Base-by-base conservation (phyloP, 371 early-diverging fungal genomes). In the Zopfochytrium polystomum region DNA sequence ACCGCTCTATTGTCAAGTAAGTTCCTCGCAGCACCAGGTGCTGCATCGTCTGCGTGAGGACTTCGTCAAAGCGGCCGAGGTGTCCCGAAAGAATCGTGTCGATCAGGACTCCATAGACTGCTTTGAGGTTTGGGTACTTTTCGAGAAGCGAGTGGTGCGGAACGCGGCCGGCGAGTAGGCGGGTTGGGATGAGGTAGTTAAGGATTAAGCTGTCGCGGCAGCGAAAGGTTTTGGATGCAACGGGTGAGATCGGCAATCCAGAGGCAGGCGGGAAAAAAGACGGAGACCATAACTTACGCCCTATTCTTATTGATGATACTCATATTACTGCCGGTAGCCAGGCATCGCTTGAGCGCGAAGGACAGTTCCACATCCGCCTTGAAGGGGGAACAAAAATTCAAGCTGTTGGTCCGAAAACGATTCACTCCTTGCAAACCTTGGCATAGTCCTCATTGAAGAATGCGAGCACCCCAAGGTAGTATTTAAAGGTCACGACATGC, bases 401-500 rank as follows among this genome's bases (percentile, higher is more conserved):
- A 38, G n/a, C n/a, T 38, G 9, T n/a, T 9, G 11, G n/a, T 11
- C n/a, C 38, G 38, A 38, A 38, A 38, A 11, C n/a, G n/a, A n/a
- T n/a, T n/a, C n/a, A n/a, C n/a, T 53, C 3, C 7, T 13, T 15
- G 22, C 53, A 6, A 2, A 71, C 87, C 74, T 81, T 83, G 23
- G 52, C 54, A 68, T 88, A 93, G 32, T 90, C 81, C 57, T 90
- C 93, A 63, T 90, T 84, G 47, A 84, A 80, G 70, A 93, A 96
- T 11, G 85, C 80, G 15, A 93, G 74, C 46, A 90, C 71, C 1
- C 96, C 96, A 18, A 85, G 74, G 73, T 92, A 92, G 67, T 88
- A 96, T 22, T 82, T 72, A 66, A 85, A 93, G 0, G 89, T 85
- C 3, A 93, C 88, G 57, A 88, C 86, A 72, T 96, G 90, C 38